Evolutionary conservation across 345 rosid species (phyloP), one percentile per base, ranked within the genome.

Genomic region (Eucalyptus sp.): DNA sequence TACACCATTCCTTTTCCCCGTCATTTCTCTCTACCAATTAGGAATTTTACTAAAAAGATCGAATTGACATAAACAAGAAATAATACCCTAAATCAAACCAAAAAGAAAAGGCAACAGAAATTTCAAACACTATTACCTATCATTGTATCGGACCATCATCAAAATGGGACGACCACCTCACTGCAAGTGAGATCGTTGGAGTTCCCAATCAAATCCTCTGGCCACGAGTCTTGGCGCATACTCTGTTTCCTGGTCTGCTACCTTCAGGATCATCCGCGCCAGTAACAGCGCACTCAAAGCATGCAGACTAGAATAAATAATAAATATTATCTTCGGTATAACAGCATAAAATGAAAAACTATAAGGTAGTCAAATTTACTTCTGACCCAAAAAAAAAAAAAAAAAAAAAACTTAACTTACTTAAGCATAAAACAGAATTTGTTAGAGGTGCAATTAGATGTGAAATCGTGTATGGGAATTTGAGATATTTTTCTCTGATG

Each of bases 161-260:
- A 96, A 91, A 94, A 96, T 66, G 95, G 97, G 86, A 90, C 90
- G 13, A 88, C 88, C 48, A 95, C 93, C 90, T 96, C 95, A 50
- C 95, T 95, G 93, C 94, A 93, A 80, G 87, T 93, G 54, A 92
- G 95, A 86, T 95, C 95, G 50, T 97, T 93, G 43, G 97, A 95
- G 88, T 93, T 90, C 22, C 91, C 94, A 16, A 80, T 83, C 4
- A 94, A 91, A 80, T 94, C 92, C 27, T 91, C 95, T 7, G 97
- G 97, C 99, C 98, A 97, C 4, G 93, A 93, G 84, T 95, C 96
- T 89, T 97, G 90, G 8, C 93, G 91, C 90, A 95, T 96, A 92
- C 94, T 96, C 99, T 68, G 99, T 96, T 20, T 97, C 99, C 68
- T 96, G 87, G 68, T 94, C 96, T 8, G 99, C 96, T 24, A 98